A percentile compares a stretch with the other conserved stretches of the same genome.
Evolutionary conservation across 75 land plant genomes (phyloP).

Genomic region (Cupressus sempervirens): DNA sequence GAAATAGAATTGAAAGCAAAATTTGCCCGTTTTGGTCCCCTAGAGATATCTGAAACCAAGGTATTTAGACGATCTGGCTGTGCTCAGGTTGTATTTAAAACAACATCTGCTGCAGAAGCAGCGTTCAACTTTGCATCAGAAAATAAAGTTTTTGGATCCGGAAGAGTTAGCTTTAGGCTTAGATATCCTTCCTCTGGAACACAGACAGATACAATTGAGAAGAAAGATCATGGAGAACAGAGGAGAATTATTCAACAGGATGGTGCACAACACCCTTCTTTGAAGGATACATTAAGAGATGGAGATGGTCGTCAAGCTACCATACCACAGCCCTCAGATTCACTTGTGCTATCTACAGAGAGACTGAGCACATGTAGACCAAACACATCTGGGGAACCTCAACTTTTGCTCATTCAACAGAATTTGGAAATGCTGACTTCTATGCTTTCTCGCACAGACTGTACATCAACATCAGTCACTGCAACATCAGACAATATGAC

Average conservation of each 20-base stretch:
- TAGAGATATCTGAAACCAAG: slow-evolving; percentile 16
- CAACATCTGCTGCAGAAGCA: slow-evolving; percentile 17
- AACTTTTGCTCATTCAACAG: slow-evolving; percentile 11
- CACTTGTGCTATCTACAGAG: not conserved
- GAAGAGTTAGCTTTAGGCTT: slow-evolving; percentile 10
- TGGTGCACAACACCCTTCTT: not conserved
- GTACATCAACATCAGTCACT: slow-evolving; percentile 10
- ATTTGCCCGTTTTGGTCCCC: slow-evolving; percentile 17
- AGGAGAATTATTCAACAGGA: slow-evolving; percentile 1
- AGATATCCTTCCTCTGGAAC: slow-evolving; percentile 1
- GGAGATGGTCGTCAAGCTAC: slow-evolving; percentile 4
- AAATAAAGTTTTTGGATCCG: slow-evolving; percentile 13
- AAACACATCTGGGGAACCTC: slow-evolving; percentile 9
- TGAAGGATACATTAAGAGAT: not conserved
- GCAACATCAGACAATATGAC: slow-evolving; percentile 4
- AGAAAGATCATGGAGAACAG: slow-evolving; percentile 4
- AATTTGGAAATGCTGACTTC: slow-evolving; percentile 16
- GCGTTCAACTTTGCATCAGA: slow-evolving; percentile 15
- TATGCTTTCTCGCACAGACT: slow-evolving; percentile 12
- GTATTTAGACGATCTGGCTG: slow-evolving; percentile 16
- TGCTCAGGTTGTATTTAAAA: slow-evolving; percentile 23
- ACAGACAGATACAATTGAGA: not conserved
- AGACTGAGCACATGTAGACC: slow-evolving; percentile 2
- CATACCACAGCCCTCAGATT: slow-evolving; percentile 5
- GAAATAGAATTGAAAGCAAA: slow-evolving; percentile 16